Conservation (phyloP, 441 rosid species). For the Monsonia emarginata region DNA sequence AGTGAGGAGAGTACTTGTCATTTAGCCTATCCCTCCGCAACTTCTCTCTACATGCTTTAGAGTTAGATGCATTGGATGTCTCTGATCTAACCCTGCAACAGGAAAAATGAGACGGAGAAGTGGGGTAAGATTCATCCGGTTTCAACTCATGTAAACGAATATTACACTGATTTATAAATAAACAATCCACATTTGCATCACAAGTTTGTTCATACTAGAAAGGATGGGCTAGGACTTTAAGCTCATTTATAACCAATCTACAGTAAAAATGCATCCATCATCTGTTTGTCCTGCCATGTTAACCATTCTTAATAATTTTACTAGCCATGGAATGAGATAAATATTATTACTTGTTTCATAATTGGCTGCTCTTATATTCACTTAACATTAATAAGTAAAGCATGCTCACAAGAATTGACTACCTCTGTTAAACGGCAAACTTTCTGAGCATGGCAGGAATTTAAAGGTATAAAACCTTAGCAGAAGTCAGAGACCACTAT, state of each 20-base stretch:
- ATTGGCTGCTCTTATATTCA: too few species aligned
- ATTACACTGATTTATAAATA: neutral
- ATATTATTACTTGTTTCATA: neutral
- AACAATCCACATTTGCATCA: neutral
- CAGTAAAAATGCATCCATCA: too few species aligned
- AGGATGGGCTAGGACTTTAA: neutral
- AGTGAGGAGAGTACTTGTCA: slow-evolving; percentile 53
- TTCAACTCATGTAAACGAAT: neutral
- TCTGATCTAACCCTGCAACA: slow-evolving; percentile 69
- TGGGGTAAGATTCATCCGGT: neutral
- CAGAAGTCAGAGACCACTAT: neutral
- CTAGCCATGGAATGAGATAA: neutral
- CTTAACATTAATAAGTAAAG: too few species aligned
- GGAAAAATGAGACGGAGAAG: neutral
- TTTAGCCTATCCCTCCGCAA: slow-evolving; percentile 84
- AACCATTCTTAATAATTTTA: neutral
- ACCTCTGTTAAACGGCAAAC: too few species aligned
- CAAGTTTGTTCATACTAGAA: neutral
- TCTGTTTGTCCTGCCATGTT: too few species aligned
- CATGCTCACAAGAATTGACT: too few species aligned
- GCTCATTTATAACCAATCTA: neutral
- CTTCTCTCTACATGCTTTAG: slow-evolving; percentile 98
- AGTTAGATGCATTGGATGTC: slow-evolving; percentile 56
- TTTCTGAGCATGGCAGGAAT: neutral
- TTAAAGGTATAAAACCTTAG: neutral